Conservation (phyloP, 257 asterid species). For the Nicotiana benthamiana region DNA sequence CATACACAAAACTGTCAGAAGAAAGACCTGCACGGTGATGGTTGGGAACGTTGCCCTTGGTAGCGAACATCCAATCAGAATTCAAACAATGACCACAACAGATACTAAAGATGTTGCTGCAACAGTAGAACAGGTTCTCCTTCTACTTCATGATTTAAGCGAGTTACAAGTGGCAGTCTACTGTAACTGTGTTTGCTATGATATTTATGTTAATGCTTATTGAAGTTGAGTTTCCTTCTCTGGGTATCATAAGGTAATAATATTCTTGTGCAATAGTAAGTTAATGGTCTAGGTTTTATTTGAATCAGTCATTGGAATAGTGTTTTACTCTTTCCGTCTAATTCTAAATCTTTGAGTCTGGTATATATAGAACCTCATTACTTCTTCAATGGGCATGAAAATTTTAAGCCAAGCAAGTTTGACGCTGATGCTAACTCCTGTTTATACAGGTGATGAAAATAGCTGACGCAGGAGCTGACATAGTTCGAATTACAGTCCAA, state of each 20-base stretch:
- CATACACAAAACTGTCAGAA: constrained; percentile 74
- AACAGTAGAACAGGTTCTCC: constrained; percentile 86
- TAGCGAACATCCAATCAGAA: constrained; percentile 92
- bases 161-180: neutral
- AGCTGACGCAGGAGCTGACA: constrained; percentile 93
- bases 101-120: constrained; percentile 98
- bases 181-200: neutral
- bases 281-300: neutral
- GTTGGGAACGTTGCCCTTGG: constrained; percentile 96
- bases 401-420: neutral
- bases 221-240: too few relatives aligned
- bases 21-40: constrained; percentile 93
- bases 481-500: constrained; percentile 94
- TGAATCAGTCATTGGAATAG: neutral
- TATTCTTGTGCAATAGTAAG: neutral
- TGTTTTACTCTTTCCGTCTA: neutral
- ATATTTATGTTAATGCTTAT: neutral
- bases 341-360: neutral
- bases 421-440: constrained; percentile 16
- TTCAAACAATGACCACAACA: constrained; percentile 97
- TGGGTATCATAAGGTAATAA: too few relatives aligned
- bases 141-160: neutral
- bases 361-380: neutral
- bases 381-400: neutral
- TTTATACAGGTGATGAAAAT: constrained; percentile 78